A percentile compares a stretch with the other conserved stretches of the same genome.
These are phyloP conservation scores for Eucalyptus pauciflora DNA, from an alignment of 345 rosid genomes.

Conservation along the genomic window DNA sequence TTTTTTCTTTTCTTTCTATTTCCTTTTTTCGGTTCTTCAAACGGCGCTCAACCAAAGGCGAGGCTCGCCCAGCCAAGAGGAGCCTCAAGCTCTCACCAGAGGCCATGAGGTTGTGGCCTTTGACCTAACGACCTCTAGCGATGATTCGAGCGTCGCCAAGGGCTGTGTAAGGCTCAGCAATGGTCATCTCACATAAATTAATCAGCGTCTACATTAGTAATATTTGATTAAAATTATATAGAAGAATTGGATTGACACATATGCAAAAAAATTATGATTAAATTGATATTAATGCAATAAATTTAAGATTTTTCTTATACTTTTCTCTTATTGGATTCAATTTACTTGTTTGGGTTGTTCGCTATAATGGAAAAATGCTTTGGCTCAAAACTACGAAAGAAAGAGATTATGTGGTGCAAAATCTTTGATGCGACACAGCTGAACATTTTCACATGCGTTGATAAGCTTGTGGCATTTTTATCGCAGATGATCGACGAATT, in stretches of 20 bases:
- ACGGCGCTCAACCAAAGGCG: rapidly evolving
- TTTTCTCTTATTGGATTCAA: rapidly evolving
- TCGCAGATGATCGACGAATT: background rate
- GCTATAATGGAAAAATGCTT: too few relatives aligned
- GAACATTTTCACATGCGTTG: background rate
- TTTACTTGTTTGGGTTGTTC: background rate
- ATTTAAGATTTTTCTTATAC: rapidly evolving
- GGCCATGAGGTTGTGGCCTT: too few relatives aligned
- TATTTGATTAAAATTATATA: too few relatives aligned
- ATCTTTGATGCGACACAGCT: background rate
- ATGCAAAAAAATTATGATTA: too few relatives aligned
- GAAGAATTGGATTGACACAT: rapidly evolving
- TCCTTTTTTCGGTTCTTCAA: too few relatives aligned
- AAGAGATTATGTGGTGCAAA: background rate
- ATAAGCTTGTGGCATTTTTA: too few relatives aligned
- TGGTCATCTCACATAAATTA: rapidly evolving
- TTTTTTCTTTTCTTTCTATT: too few relatives aligned
- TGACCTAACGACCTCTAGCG: rapidly evolving
- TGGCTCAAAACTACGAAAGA: too few relatives aligned
- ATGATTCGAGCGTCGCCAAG: rapidly evolving
- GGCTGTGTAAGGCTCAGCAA: rapidly evolving
- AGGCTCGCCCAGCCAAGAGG: rapidly evolving
- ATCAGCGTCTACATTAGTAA: rapidly evolving
- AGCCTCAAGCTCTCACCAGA: too few relatives aligned
- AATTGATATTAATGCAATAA: too few relatives aligned